Evolutionary conservation across 2,329 filamentous ascomycete species (phyloP), one percentile per base, ranked within the genome.

Genomic region (Cladophialophora chaetospira): DNA sequence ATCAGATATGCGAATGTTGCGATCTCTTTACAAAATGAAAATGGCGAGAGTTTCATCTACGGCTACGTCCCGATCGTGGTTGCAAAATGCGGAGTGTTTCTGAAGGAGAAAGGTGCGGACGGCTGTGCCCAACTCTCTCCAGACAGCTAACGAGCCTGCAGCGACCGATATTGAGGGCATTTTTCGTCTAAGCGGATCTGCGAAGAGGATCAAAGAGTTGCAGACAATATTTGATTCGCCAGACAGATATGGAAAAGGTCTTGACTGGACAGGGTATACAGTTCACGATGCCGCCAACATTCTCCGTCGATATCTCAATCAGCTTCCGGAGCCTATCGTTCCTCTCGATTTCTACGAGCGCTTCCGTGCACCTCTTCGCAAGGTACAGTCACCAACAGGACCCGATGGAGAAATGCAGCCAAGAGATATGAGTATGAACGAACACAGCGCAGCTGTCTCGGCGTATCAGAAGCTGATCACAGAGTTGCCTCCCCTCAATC

Each of bases 201-300:
- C 96, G 70, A 97, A 97, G 76, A 88, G 94, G 61, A 99, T 99
- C 77, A 99, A 97, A 73, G 94, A 97, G 72, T 83, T 99, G 26
- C 93, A 95, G 73, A 85, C 82, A 25, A 83, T 91, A 2, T 99
- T 99, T 73, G 90, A 97, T 73, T 96, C 93, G 0, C 94, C 94
- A 36, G 91, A 96, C 68, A 84, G 92, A 67, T 99, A 96, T 72
- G 94, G 94, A 53, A 99, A 99, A 75, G 94, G 94, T 13, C 81
- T 99, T 23, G 89, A 96, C 67, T 99, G 94, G 94, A 88, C 91
- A 44, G 94, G 94, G 44, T 99, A 96, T 72, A 99, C 94, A 0
- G 94, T 99, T 38, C 94, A 99, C 73, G 94, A 99, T 80, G 94
- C 94, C 23, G 92, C 94, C 67, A 99, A 97, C 70, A 93, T 99